Conservation (phyloP, 2,329 filamentous ascomycete genomes). For the Neonectria hederae region DNA sequence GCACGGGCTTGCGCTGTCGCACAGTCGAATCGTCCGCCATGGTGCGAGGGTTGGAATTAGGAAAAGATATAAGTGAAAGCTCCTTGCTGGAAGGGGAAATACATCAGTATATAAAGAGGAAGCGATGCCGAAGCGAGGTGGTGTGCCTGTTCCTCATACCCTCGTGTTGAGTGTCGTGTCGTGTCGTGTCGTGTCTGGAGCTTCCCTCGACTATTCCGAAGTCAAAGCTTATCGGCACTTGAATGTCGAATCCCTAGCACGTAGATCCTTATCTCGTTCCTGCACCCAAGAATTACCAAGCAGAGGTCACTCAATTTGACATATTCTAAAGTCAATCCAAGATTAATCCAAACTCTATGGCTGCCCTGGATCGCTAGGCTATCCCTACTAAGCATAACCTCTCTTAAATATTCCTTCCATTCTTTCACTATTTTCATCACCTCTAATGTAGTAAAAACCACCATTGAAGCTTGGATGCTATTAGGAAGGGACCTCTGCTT, state of each 20-base stretch:
- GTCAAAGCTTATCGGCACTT: slow-evolving; percentile 37
- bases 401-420: too few species aligned
- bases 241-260: neutral
- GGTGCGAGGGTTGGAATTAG: slow-evolving; percentile 18
- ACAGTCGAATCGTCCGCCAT: slow-evolving; percentile 54
- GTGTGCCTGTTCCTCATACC: slow-evolving; percentile 30
- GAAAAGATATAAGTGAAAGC: neutral
- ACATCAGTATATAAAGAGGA: neutral
- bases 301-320: too few species aligned
- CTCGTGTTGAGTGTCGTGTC: slow-evolving; percentile 24
- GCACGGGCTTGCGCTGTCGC: slow-evolving; percentile 56
- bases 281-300: too few species aligned
- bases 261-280: neutral
- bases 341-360: too few species aligned
- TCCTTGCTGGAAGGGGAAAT: neutral
- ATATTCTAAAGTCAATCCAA: too few species aligned
- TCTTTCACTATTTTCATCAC: too few species aligned
- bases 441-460: too few species aligned
- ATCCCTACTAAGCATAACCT: too few species aligned
- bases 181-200: slow-evolving; percentile 22
- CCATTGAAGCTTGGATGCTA: too few species aligned
- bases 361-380: too few species aligned
- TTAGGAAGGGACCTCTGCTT: too few species aligned
- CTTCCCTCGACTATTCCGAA: slow-evolving; percentile 25
- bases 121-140: slow-evolving; percentile 24